Conservation (phyloP, 108 stramenopile species). For the Cyclostephanos tholiformis region DNA sequence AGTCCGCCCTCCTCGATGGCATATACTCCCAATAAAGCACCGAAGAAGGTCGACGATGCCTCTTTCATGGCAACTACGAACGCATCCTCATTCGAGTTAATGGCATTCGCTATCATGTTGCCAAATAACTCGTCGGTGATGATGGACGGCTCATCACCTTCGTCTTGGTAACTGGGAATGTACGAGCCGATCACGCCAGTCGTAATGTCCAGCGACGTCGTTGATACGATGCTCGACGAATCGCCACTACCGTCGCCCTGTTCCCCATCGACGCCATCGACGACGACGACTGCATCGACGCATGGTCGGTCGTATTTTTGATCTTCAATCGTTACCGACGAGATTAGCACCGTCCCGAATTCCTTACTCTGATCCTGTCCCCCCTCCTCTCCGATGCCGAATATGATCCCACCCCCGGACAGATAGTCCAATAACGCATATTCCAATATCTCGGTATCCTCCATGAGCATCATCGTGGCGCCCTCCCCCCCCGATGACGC, state of each 20-base stretch:
- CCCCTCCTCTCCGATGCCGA: too few species aligned
- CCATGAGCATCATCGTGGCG: too few species aligned
- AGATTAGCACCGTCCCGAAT: background rate
- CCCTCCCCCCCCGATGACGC: too few species aligned
- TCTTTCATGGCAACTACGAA: background rate
- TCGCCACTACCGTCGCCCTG: background rate
- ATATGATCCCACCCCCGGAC: too few species aligned
- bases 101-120: background rate
- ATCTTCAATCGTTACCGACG: background rate
- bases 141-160: too few species aligned
- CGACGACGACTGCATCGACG: constrained; percentile 11
- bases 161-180: background rate
- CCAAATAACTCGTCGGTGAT: constrained; percentile 1
- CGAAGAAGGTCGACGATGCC: constrained; percentile 6
- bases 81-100: background rate
- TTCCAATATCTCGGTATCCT: too few species aligned
- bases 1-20: too few species aligned
- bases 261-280: too few species aligned
- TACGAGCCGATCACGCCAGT: background rate
- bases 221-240: background rate
- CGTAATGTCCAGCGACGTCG: constrained; percentile 17
- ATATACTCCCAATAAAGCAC: too few species aligned
- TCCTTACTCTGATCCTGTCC: too few species aligned
- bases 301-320: constrained; percentile 26
- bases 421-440: too few species aligned